phyloP scores from a whole-genome alignment of 2,329 filamentous ascomycete species.

The Coniochaeta prunicola region DNA sequence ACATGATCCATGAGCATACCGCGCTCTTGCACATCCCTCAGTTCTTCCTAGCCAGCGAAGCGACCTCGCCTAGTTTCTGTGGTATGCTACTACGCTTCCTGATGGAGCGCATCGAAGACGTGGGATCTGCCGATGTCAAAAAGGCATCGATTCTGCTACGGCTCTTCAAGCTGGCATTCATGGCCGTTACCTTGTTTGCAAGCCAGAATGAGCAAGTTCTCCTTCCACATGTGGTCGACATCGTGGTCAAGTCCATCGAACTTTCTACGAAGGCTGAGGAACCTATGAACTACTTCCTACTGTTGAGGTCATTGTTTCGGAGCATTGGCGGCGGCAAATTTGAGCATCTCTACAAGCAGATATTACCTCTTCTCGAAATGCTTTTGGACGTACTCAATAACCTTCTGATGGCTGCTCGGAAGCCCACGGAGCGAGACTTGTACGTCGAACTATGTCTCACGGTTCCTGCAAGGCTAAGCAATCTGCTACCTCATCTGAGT shows the following conservation, averaged over 20 bases:
- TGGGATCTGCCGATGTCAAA: slow-evolving; percentile 84
- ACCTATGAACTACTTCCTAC: slow-evolving; percentile 96
- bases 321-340: slow-evolving; percentile 97
- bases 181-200: slow-evolving; percentile 96
- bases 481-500: slow-evolving; percentile 88
- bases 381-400: slow-evolving; percentile 95
- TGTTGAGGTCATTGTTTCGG: slow-evolving; percentile 85
- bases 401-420: slow-evolving; percentile 80
- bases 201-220: slow-evolving; percentile 92
- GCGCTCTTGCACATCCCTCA: slow-evolving; percentile 91
- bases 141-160: slow-evolving; percentile 89
- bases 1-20: slow-evolving; percentile 96
- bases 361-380: slow-evolving; percentile 93
- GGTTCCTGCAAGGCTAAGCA: slow-evolving; percentile 88
- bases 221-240: slow-evolving; percentile 91
- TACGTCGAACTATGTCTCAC: slow-evolving; percentile 97
- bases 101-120: slow-evolving; percentile 93
- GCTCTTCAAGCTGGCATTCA: slow-evolving; percentile 96
- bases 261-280: slow-evolving; percentile 92
- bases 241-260: slow-evolving; percentile 95
- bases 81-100: slow-evolving; percentile 97
- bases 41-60: slow-evolving; percentile 97
- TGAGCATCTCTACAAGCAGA: slow-evolving; percentile 97
- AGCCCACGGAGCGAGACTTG: slow-evolving; percentile 83
- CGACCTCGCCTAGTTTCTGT: slow-evolving; percentile 93